phyloP scores from a whole-genome alignment of 768 basidiomycete genomes.

The Jaapia argillacea region DNA sequence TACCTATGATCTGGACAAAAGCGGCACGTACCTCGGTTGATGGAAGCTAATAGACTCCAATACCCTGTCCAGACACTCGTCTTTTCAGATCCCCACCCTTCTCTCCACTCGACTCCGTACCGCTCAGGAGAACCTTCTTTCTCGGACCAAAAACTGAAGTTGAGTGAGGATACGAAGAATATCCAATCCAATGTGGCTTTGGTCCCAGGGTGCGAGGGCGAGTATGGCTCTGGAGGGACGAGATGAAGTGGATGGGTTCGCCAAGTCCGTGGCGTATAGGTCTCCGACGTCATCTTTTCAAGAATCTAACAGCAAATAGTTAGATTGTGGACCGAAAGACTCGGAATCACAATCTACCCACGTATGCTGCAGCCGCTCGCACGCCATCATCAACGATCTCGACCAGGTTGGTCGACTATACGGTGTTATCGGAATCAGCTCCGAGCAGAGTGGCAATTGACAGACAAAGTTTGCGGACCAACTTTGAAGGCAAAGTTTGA shows the following conservation, averaged over 20 bases:
- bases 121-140: constrained; percentile 49
- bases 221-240: constrained; percentile 56
- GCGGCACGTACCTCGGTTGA: constrained; percentile 57
- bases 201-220: constrained; percentile 40
- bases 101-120: constrained; percentile 73
- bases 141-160: constrained; percentile 88
- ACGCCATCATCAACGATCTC: constrained; percentile 52
- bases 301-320: constrained; percentile 41
- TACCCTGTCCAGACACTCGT: constrained; percentile 67
- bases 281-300: constrained; percentile 42
- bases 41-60: constrained; percentile 76
- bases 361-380: constrained; percentile 54
- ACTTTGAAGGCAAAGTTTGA: constrained; percentile 53
- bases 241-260: constrained; percentile 69
- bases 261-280: constrained; percentile 78
- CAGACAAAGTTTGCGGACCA: constrained; percentile 9
- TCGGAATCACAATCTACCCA: constrained; percentile 23
- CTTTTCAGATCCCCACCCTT: constrained; percentile 49
- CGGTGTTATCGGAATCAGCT: background rate
- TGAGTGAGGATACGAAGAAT: constrained; percentile 77
- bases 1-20: background rate
- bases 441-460: background rate
- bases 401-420: constrained; percentile 51
- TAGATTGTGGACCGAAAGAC: constrained; percentile 5
- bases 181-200: constrained; percentile 70